Evolutionary conservation across 305 asterid genomes (phyloP).

Genomic region (Striga hermonthica): DNA sequence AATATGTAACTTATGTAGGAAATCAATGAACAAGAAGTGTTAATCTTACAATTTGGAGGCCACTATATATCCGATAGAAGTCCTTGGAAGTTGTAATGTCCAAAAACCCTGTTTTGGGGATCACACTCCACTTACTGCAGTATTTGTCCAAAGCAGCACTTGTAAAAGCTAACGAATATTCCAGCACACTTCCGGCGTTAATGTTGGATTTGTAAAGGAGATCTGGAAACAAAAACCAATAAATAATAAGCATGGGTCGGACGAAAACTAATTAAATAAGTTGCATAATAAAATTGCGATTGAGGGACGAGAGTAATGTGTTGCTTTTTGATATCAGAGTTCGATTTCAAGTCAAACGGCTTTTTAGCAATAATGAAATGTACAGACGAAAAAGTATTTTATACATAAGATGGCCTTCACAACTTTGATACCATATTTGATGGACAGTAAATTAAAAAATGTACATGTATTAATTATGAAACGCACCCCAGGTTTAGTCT

Average conservation of each 20-base stretch:
- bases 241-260: not conserved
- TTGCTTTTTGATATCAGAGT: not conserved
- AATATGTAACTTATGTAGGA: not conserved
- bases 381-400: too few relatives aligned
- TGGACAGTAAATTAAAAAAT: too few relatives aligned
- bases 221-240: conserved; percentile 47
- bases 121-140: conserved; percentile 90
- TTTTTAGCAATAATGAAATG: too few relatives aligned
- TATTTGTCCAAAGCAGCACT: conserved; percentile 96
- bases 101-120: conserved; percentile 90
- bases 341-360: too few relatives aligned
- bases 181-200: conserved; percentile 94
- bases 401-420: too few relatives aligned
- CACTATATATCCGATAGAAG: conserved; percentile 89
- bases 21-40: conserved; percentile 7
- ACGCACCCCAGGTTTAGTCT: too few relatives aligned
- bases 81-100: conserved; percentile 97
- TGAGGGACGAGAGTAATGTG: not conserved
- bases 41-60: conserved; percentile 78
- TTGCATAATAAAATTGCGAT: not conserved
- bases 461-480: too few relatives aligned
- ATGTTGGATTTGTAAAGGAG: conserved; percentile 86
- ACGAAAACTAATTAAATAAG: too few relatives aligned
- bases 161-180: conserved; percentile 92
- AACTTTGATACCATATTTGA: too few relatives aligned